Evolutionary conservation across 1,139 yeast species (phyloP), one percentile per base, ranked within the genome.

Genomic region (Pneumocystis wakefieldiae): DNA sequence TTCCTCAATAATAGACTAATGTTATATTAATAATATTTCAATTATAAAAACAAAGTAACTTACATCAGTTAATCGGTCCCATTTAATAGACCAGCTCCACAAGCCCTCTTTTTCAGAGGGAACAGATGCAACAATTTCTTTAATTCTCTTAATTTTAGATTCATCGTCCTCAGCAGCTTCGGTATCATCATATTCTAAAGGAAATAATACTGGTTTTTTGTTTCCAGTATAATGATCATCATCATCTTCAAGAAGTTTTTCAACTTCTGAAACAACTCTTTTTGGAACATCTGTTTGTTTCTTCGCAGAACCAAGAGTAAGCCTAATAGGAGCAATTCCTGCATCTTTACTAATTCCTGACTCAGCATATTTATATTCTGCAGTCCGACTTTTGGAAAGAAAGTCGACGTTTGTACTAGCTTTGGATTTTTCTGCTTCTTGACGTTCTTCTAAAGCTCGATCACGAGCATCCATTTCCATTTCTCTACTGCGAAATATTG

Each of bases 391-490:
- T 39, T 42, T 59, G 19, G 39, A 37, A 17, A 61, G 28, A 53
- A 42, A 38, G 35, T 60, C 35, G 32, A 12, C 55, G 15, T 19
- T 61, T 14, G 36, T 28, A 57, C 19, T 55, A 62, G 19, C 42
- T 41, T 29, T 37, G 15, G 19, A 17, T 36, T 35, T 36, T 29
- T 42, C 35, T n/a, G 37, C 24, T 38, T 48, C 59, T 28, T 62
- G 17, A n/a, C 64, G 64, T 38, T 57, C 65, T 17, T 58, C 66
- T 35, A 60, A 62, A 29, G 14, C 19, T 36, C 65, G n/a, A 61
- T 74, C 76, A 19, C 66, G 68, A 15, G 65, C 66, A 62, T 74
- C 77, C 12, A 65, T 66, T 24, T 70, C 72, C 12, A 66, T 64
- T 61, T 74, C 77, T 24, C 73, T 67, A 29, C 64, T 64, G 28